Base-by-base conservation (phyloP, 192 early-diverging fungal species). In the Podila clonocystis region DNA sequence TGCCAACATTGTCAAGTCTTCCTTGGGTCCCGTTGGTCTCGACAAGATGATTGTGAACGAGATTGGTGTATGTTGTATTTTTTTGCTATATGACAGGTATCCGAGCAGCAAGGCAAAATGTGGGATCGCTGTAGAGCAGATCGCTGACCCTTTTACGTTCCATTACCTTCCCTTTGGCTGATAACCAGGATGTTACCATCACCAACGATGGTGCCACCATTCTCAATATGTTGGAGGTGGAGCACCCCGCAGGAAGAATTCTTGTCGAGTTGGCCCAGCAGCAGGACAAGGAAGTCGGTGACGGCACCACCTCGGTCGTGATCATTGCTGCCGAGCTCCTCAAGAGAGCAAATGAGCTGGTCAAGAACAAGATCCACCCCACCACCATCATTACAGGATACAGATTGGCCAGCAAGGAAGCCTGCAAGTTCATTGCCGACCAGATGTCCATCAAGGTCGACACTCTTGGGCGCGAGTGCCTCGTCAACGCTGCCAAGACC, bases 11-110 rank as follows among this genome's bases (percentile, higher is more conserved):
- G 95, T 99, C 61, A 98, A 98, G 88, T 94, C 91, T n/a, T 99
- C 97, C 31, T 87, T 99, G 50, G 98, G 98, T 19, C 98, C 98
- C 33, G 98, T 99, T 64, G 98, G 98, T 20, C 89, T 99, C 49
- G 98, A 99, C 86, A 99, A 99, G 89, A 99, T 99, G 98, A 83
- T 99, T 62, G 98, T 99, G 19, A 97, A 99, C 85, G 98, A 99
- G 74, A 97, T 99, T 85, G 98, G 98, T 64, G 95, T 96, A 89
- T 86, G 89, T 84, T 58, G 19, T 55, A 24, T 20, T n/a, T n/a
- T n/a, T n/a, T 9, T 55, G 52, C n/a, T 55, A 26, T 26, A 22
- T 55, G 7, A 3, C 24, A 19, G 5, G 0, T n/a, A 55, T 55
- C 52, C 52, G 8, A 17, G 52, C 11, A 55, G 8, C 6, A 22